Base-by-base conservation (phyloP, 306 rosid species). In the Trifolium repens region DNA sequence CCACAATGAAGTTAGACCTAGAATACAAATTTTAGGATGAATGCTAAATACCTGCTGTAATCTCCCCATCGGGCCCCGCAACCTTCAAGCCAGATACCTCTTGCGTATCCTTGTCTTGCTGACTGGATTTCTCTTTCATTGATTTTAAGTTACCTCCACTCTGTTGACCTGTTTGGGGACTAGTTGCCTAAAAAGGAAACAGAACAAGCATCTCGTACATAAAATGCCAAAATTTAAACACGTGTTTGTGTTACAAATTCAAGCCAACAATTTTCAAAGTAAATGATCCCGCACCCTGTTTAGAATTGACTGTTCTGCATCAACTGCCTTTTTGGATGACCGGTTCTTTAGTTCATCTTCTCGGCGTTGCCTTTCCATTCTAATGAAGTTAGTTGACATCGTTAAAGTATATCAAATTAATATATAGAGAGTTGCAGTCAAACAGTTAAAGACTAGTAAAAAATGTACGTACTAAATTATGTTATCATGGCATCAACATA, bases 281-380 rank as follows among this genome's bases (percentile, higher is more conserved):
- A 77, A 62, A 75, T 55, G 35, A 53, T 76, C 60, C 40, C 86
- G 2, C 37, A 87, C 90, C 85, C 88, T 77, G 82, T 84, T 87
- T 46, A 87, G 78, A 73, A 71, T 77, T 10, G 90, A 77, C 68
- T 84, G 88, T 50, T 87, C 86, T 39, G 87, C 85, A 49, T 87
- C 88, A 46, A 34, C 35, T 69, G 78, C 67, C 78, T 71, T 87
- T 63, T 80, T 87, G 72, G 90, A 84, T 16, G 90, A 78, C 30
- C 86, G 79, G 79, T 79, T 82, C 84, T 87, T 87, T 59, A 76
- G 75, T 80, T 87, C 90, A 44, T 87, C 90, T 76, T 87, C 90
- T 19, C 86, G 83, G 39, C 88, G 88, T 75, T 87, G 90, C 77
- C 90, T 87, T 79, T 87, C 90, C 88, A 87, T 87, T 80, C 90